Conservation (phyloP, 495 filamentous ascomycete species). For the Penicillium lividum region DNA sequence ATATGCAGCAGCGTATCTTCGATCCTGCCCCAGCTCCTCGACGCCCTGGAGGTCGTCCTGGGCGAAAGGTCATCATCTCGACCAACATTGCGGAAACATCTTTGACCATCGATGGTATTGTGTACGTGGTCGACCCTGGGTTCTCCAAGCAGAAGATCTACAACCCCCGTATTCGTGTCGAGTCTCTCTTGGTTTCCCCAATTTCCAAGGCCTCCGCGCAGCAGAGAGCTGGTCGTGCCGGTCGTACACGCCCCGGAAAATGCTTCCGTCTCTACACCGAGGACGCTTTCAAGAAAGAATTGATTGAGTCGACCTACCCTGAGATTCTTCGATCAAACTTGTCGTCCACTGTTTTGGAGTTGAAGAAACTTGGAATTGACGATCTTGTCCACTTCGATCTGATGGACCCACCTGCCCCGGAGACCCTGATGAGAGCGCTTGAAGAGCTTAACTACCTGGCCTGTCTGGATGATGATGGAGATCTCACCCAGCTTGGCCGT, state of each 20-base stretch:
- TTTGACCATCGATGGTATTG: constrained; percentile 97
- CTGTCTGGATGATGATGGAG: constrained; percentile 94
- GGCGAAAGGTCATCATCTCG: constrained; percentile 91
- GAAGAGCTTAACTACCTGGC: constrained; percentile 98
- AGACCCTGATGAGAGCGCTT: constrained; percentile 97
- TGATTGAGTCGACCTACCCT: constrained; percentile 95
- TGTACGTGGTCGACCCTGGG: constrained; percentile 97
- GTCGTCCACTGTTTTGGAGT: constrained; percentile 87
- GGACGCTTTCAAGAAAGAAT: constrained; percentile 93
- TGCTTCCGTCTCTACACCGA: constrained; percentile 98
- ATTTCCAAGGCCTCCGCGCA: constrained; percentile 99
- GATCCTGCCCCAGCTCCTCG: constrained; percentile 76
- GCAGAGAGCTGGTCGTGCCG: constrained; percentile 96
- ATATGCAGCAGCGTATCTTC: constrained; percentile 94
- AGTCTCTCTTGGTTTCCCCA: constrained; percentile 91
- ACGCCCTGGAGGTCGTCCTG: constrained; percentile 75
- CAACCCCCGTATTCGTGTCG: constrained; percentile 93
- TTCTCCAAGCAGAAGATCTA: constrained; percentile 99
- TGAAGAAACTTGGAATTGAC: constrained; percentile 96
- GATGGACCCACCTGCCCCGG: constrained; percentile 97
- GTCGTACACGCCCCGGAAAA: constrained; percentile 96
- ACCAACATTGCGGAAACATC: constrained; percentile 99
- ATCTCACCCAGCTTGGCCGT: constrained; percentile 80
- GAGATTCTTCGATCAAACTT: constrained; percentile 95
- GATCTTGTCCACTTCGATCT: constrained; percentile 98